Base-by-base conservation (phyloP, 2,329 filamentous ascomycete genomes). In the Aspergillus vadensis region DNA sequence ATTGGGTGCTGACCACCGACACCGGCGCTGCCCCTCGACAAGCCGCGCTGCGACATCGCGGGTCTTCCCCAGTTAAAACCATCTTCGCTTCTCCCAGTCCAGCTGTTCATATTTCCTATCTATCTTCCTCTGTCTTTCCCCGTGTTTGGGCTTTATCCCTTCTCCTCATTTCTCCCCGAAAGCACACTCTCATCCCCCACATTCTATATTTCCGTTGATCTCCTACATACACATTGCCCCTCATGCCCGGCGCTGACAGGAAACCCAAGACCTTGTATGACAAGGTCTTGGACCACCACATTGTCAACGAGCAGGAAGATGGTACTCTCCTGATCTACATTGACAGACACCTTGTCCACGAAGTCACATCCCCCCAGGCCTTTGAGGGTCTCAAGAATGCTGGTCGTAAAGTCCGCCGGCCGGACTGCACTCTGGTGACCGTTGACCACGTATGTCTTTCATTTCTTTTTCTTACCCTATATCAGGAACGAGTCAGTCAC, bases 351-450 rank as follows among this genome's bases (percentile, higher is more conserved):
- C 85, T 99, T 64, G 93, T 98, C 64, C 95, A 99, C 77, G 95
- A 99, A 83, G 95, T 99, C 76, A 99, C 95, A 70, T 97, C 94
- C 71, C 95, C 95, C 65, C 95, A 98, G 91, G 95, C 95, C 51
- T 99, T 98, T 72, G 95, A 99, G 77, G 94, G 94, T 55, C 86
- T 98, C 57, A 90, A 89, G 76, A 97, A 96, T 78, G 93, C 95
- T 53, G 87, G 87, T 67, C 89, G 95, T 64, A 87, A 88, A 78
- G 93, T 99, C 65, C 89, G 95, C 79, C 86, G 95, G 81, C 93
- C 94, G 61, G 95, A 99, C 80, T 97, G 94, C 85, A 98, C 95
- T 69, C 86, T 99, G 62, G 94, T 91, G 60, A 99, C 95, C 48
- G 96, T 93, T 63, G 95, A 99, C 79, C 94, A 99, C 80, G 92